Evolutionary conservation across 1,284 basidiomycete species (phyloP).

Genomic region (Trichosporon faecale): DNA sequence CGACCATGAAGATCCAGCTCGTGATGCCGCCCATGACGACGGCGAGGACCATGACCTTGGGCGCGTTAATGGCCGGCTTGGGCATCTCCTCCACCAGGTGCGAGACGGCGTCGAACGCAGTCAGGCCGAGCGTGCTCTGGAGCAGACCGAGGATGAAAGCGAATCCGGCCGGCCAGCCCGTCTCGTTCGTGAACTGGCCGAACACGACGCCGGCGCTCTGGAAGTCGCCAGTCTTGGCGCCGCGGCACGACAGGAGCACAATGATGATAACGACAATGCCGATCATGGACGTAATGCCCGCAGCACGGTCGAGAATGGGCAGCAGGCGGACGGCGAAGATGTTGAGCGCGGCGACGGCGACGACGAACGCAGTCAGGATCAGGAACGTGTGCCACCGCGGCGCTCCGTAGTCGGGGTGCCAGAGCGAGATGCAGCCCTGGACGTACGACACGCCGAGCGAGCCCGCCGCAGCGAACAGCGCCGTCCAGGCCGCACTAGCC

Average conservation of each 20-base stretch:
- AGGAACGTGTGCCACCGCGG: constrained; percentile 21
- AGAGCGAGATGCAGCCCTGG: constrained; percentile 26
- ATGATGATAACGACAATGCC: constrained; percentile 42
- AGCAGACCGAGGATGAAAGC: constrained; percentile 51
- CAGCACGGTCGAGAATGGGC: constrained; percentile 26
- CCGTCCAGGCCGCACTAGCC: constrained; percentile 45
- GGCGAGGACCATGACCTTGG: constrained; percentile 43
- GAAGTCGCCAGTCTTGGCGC: constrained; percentile 29
- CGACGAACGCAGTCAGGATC: constrained; percentile 16
- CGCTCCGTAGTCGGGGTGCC: constrained; percentile 13
- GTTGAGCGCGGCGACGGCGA: constrained; percentile 19
- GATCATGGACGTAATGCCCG: constrained; percentile 37
- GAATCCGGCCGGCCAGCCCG: constrained; percentile 27
- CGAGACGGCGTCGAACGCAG: constrained; percentile 32
- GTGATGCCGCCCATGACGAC: constrained; percentile 33
- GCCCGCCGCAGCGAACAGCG: constrained; percentile 43
- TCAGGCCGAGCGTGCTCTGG: constrained; percentile 31
- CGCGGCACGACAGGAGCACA: constrained; percentile 24
- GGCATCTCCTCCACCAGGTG: constrained; percentile 51
- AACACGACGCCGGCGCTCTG: constrained; percentile 48
- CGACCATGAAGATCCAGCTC: constrained; percentile 44
- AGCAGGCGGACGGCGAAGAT: constrained; percentile 20
- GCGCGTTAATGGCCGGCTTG: constrained; percentile 37
- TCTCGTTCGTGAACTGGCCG: constrained; percentile 39
- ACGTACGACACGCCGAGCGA: constrained; percentile 35